Percentiles rank a stretch among this genome's conserved stretches.
Evolutionary conservation across 2,329 filamentous ascomycete species (phyloP).

Genomic region (Annulohypoxylon truncatum): DNA sequence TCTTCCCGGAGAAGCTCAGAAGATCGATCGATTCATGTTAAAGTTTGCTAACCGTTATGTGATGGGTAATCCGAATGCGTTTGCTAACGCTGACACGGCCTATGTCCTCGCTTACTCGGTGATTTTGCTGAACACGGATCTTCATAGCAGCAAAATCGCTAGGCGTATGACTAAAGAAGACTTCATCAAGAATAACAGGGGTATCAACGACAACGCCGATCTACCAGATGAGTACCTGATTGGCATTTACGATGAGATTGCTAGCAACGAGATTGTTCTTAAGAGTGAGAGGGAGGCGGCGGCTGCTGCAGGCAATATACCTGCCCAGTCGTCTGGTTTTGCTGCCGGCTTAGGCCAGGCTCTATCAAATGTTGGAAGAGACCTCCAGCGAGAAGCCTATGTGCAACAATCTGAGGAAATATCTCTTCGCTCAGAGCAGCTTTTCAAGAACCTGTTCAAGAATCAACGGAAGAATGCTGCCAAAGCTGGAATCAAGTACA

Average conservation of each 20-base stretch:
- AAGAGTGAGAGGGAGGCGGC: conserved; percentile 92
- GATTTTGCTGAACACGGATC: conserved; percentile 95
- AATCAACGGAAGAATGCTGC: conserved; percentile 85
- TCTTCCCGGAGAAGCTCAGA: conserved; percentile 94
- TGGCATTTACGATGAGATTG: conserved; percentile 93
- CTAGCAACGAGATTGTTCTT: conserved; percentile 90
- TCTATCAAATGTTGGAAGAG: conserved; percentile 89
- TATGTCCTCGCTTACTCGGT: conserved; percentile 97
- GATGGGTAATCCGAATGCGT: conserved; percentile 93
- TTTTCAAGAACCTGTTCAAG: conserved; percentile 93
- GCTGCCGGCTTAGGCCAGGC: conserved; percentile 88
- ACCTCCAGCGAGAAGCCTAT: conserved; percentile 92
- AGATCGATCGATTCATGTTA: conserved; percentile 99
- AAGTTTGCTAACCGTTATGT: conserved; percentile 98
- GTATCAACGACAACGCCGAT: conserved; percentile 96
- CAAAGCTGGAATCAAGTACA: conserved; percentile 78
- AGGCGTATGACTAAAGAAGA: conserved; percentile 94
- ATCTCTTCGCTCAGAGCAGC: conserved; percentile 75
- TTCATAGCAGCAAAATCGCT: conserved; percentile 87
- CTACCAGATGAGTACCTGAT: conserved; percentile 91
- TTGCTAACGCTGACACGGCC: conserved; percentile 97
- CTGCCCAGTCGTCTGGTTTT: conserved; percentile 72
- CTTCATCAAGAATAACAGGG: conserved; percentile 98
- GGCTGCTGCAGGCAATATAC: conserved; percentile 76
- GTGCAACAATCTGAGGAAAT: conserved; percentile 97